Evolutionary conservation across 1,139 yeast genomes (phyloP), one percentile per base, ranked within the genome.

Genomic region (Kodamaea fungicola): DNA sequence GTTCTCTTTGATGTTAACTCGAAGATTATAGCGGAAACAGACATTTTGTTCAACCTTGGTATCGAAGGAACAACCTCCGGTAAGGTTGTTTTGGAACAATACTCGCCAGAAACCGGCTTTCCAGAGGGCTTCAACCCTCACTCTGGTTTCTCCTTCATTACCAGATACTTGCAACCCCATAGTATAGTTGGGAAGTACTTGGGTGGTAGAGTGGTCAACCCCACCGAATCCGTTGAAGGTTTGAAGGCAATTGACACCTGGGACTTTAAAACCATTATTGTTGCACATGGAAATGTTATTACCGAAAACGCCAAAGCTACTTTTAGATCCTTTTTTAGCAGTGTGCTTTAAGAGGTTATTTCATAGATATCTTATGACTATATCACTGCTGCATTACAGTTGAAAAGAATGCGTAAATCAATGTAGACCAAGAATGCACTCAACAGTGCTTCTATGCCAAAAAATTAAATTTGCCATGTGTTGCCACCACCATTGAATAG

Each of bases 241-340:
- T 42, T 74, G 36, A 48, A 59, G 34, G 57, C 61, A 4, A 59
- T 78, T 33, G 45, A 57, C 37, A 38, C 46, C 8, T 73, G 78
- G 78, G 71, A 72, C 33, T 73, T 78, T 43, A 67, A 72, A 16
- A 60, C 63, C 13, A 62, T 79, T 39, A 70, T 80, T 25, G 64
- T 74, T 51, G 75, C 81, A 44, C 87, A 80, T 50, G 87, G 86
- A 6, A 74, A 73, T 39, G 63, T 76, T 10, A 57, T 78, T 39
- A 76, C 74, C 10, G 51, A 53, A 3, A 59, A 66, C 36, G 79
- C 71, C n/a, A 65, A 64, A 42, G 50, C 53, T 19, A 54, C 52
- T 7, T 64, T 60, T 47, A 16, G 29, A 10, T 9, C 12, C 4
- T 4, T 5, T 12, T 27, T 3, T 8, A 27, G 29, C 8, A 27